Percentiles rank a stretch among this genome's conserved stretches.
Evolutionary conservation across 1,284 basidiomycete species (phyloP).

Genomic region (Trichosporon sp.): DNA sequence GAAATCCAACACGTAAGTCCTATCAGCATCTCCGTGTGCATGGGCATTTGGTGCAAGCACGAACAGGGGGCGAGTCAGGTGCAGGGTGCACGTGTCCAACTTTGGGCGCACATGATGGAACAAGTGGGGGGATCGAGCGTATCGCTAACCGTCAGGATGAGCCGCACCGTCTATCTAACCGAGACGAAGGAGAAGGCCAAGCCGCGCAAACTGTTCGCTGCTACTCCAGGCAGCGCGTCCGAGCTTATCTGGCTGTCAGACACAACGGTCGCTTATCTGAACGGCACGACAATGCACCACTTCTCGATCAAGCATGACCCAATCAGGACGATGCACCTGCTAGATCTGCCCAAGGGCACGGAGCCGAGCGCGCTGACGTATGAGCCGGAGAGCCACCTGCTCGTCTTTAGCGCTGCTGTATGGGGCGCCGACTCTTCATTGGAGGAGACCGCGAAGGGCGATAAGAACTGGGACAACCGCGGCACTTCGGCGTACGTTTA

Average conservation of each 20-base stretch:
- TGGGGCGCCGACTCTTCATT: conserved; percentile 70
- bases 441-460: conserved; percentile 66
- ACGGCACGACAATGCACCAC: conserved; percentile 41
- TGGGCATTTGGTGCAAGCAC: neutral
- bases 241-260: conserved; percentile 52
- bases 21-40: neutral
- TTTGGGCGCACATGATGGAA: neutral
- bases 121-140: conserved; percentile 3
- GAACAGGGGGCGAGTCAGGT: neutral
- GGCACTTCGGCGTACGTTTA: conserved; percentile 76
- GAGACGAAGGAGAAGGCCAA: conserved; percentile 17
- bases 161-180: conserved; percentile 65
- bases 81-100: conserved; percentile 1
- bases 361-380: conserved; percentile 68
- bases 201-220: conserved; percentile 38
- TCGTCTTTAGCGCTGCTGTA: conserved; percentile 72
- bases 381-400: conserved; percentile 45
- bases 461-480: conserved; percentile 70
- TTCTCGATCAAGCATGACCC: conserved; percentile 29
- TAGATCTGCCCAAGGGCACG: conserved; percentile 60
- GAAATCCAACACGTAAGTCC: conserved; percentile 68
- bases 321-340: conserved; percentile 29
- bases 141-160: conserved; percentile 61
- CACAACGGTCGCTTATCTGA: conserved; percentile 52
- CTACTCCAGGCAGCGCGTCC: conserved; percentile 31